Base-by-base conservation (phyloP, 1,284 basidiomycete genomes). In the Cutaneotrichosporon cutaneum region DNA sequence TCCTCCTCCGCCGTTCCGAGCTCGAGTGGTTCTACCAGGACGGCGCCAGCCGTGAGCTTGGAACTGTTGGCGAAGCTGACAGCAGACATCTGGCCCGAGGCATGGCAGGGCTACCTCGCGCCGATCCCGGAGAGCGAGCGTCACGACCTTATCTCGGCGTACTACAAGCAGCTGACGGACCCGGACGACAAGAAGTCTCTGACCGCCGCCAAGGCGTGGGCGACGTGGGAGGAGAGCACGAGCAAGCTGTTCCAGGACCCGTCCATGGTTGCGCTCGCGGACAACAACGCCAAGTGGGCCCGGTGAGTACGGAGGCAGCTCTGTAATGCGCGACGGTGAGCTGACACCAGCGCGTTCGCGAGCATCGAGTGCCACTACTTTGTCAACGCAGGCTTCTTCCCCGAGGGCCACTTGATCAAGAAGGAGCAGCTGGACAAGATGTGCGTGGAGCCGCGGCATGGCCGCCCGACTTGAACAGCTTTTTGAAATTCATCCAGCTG, bases 361-460 rank as follows among this genome's bases (percentile, higher is more conserved):
- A 82, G 88, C 51, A 94, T 96, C 64, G 94, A 96, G 81, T 91
- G 92, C 71, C 93, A 96, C 74, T 97, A 90, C 78, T 95, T 96
- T 72, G 82, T 92, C 56, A 90, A 92, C 70, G 84, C 85, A 48
- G 94, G 92, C 3, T 97, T 92, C 81, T 89, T 96, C 87, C 63
- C 88, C 36, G 90, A 95, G 36, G 93, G 94, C 0, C 90, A 94
- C 74, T 83, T 98, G 18, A 82, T 97, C 56, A 87, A 91, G 68
- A 83, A 84, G 69, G 88, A 90, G 73, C 86, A 88, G 71, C 89
- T 96, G 54, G 91, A 90, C 70, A 95, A 94, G 82, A 96, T 97
- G 90, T 89, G 68, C 48, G 85, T 70, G 22, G n/a, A 3, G n/a
- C 14, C 18, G 24, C 24, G 26, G 26, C n/a, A 18, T 2, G 3